A percentile compares a stretch with the other conserved stretches of the same genome.
Conservation (phyloP, 139 green algal species). For the Chlamydomonas asymmetrica region DNA sequence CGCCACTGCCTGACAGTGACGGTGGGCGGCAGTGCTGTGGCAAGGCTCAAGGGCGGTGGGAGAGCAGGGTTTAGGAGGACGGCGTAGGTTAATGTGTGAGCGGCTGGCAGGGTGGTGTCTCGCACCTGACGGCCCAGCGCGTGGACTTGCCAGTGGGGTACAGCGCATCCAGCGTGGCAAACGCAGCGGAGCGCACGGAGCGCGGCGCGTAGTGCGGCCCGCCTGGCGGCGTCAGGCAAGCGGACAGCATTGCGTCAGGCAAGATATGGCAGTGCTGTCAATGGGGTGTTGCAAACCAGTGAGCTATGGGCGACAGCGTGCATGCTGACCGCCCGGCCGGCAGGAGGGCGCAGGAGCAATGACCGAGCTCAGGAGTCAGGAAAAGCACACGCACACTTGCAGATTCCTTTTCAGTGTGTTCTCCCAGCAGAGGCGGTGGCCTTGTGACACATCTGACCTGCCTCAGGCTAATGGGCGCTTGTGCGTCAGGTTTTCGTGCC, state of each 20-base stretch:
- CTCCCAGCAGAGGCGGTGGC: too few relatives aligned
- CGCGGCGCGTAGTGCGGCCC: slow-evolving; percentile 71
- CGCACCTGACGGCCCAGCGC: slow-evolving; percentile 50
- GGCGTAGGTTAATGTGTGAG: too few relatives aligned
- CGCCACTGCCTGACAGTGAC: background rate
- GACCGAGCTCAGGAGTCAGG: too few relatives aligned
- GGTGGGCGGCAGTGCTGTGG: background rate
- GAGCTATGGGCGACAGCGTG: too few relatives aligned
- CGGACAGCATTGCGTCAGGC: background rate
- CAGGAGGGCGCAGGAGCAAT: too few relatives aligned
- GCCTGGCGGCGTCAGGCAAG: slow-evolving; percentile 50
- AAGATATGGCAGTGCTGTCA: background rate
- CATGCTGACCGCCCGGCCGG: too few relatives aligned
- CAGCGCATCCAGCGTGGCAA: slow-evolving; percentile 58
- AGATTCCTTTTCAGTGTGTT: too few relatives aligned
- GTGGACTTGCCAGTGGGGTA: slow-evolving; percentile 67
- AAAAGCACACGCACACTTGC: too few relatives aligned
- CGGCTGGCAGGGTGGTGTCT: background rate
- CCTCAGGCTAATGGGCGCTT: too few relatives aligned
- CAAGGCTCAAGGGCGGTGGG: background rate
- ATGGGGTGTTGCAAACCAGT: too few relatives aligned
- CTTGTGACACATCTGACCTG: too few relatives aligned
- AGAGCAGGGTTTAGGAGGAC: background rate
- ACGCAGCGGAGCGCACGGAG: slow-evolving; percentile 52
- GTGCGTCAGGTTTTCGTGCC: too few relatives aligned